Base-by-base conservation (phyloP, 2,329 filamentous ascomycete species). In the Hymenoscyphus infarciens region DNA sequence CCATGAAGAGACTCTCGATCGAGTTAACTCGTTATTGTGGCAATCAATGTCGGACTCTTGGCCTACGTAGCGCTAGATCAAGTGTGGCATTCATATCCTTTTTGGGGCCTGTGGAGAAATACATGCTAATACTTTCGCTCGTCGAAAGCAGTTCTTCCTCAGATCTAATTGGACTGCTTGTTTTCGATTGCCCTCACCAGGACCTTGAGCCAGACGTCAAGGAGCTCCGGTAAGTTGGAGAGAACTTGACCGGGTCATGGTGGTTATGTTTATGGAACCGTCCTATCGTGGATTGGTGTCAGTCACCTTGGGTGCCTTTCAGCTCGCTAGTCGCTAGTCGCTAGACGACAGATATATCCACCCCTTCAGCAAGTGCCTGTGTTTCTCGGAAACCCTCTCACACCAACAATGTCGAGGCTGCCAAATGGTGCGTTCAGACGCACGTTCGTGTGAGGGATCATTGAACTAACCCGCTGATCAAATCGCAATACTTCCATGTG, bases 401-500 rank as follows among this genome's bases (percentile, higher is more conserved):
- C 52, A 22, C 25, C 52, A 55, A 31, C 15, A 4, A n/a, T 33
- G 16, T 27, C 11, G 52, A 31, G 16, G 52, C 35, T 57, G 59
- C 55, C 55, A 61, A 58, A 59, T 35, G 42, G 25, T 10, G 15
- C 33, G 13, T 35, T 45, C 49, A 55, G 35, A 56, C 35, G 33
- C 56, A 52, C 16, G 53, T 57, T 35, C 19, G 45, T 39, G 56
- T 55, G 56, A 52, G 19, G 29, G 16, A 59, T 59, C 27, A 55
- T 57, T 22, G 52, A 22, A 52, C 33, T 19, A 49, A 57, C 27
- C n/a, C 52, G 60, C 13, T 64, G 64, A 62, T 64, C 62, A 58
- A 67, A 67, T 69, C 64, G 65, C 64, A 66, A 64, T 16, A n/a
- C 66, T 65, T 63, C 65, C 52, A n/a, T 55, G 31, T 55, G 62